phyloP scores from a whole-genome alignment of 1,139 yeast genomes.

The Pichia sp. region DNA sequence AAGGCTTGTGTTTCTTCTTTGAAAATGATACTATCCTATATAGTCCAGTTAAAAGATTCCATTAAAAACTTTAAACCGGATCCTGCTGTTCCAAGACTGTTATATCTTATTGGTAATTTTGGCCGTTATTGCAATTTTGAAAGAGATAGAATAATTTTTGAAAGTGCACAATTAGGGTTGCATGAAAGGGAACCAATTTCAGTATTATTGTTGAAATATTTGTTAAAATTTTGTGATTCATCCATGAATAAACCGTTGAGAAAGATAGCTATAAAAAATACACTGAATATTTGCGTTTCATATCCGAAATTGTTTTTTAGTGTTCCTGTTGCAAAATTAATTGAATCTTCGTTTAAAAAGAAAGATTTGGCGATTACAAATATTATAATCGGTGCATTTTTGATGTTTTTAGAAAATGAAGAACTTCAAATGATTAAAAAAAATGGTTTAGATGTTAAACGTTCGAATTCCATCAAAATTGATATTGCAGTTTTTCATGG shows the following conservation, averaged over 20 bases:
- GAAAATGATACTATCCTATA: conserved; percentile 26
- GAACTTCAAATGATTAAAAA: conserved; percentile 40
- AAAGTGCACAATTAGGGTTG: conserved; percentile 37
- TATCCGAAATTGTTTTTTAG: conserved; percentile 60
- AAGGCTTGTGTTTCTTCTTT: conserved; percentile 54
- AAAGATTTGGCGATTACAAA: conserved; percentile 37
- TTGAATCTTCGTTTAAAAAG: conserved; percentile 45
- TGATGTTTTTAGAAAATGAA: conserved; percentile 48
- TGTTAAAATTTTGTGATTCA: conserved; percentile 46
- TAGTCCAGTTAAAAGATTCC: background rate
- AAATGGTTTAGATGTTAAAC: conserved; percentile 33
- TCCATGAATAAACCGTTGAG: conserved; percentile 32
- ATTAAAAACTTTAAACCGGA: conserved; percentile 28
- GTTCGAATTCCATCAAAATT: conserved; percentile 30
- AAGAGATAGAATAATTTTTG: conserved; percentile 36
- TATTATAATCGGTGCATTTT: conserved; percentile 48
- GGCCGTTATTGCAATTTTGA: conserved; percentile 64
- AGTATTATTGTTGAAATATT: conserved; percentile 49
- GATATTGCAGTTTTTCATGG: conserved; percentile 55
- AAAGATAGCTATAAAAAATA: conserved; percentile 48
- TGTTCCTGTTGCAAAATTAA: conserved; percentile 42
- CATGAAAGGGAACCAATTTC: conserved; percentile 47
- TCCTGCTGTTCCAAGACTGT: conserved; percentile 46
- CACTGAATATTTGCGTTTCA: conserved; percentile 51
- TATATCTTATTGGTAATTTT: conserved; percentile 61